These are phyloP conservation scores for Neonectria neomacrospora DNA, from an alignment of 2,329 filamentous ascomycete species.

Conservation along the genomic window DNA sequence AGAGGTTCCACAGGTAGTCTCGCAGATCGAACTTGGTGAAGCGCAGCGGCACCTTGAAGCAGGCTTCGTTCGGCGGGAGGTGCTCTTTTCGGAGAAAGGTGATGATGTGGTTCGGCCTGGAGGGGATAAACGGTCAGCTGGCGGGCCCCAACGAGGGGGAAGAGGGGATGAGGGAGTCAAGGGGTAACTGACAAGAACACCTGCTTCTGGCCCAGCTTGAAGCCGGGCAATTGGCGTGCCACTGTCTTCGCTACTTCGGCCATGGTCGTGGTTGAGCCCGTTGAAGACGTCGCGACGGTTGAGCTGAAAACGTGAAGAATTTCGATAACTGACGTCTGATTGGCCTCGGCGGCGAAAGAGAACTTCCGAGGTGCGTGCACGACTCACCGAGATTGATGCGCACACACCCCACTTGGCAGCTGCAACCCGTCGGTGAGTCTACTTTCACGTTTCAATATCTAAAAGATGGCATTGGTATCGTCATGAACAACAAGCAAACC, in stretches of 20 bases:
- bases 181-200: slow-evolving; percentile 62
- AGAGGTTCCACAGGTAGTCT: slow-evolving; percentile 91
- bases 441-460: background rate
- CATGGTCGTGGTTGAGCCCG: slow-evolving; percentile 49
- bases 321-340: slow-evolving; percentile 44
- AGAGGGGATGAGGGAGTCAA: background rate
- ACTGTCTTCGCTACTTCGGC: slow-evolving; percentile 53
- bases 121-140: slow-evolving; percentile 24
- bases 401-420: slow-evolving; percentile 28
- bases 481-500: background rate
- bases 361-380: slow-evolving; percentile 41
- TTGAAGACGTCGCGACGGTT: slow-evolving; percentile 39
- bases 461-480: background rate
- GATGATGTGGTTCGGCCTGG: slow-evolving; percentile 83
- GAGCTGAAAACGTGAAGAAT: slow-evolving; percentile 45
- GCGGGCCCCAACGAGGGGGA: background rate
- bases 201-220: slow-evolving; percentile 64
- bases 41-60: slow-evolving; percentile 88
- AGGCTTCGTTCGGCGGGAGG: slow-evolving; percentile 82
- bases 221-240: slow-evolving; percentile 55
- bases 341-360: slow-evolving; percentile 43
- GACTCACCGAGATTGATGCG: slow-evolving; percentile 15
- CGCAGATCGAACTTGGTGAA: slow-evolving; percentile 97
- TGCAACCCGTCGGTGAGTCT: background rate
- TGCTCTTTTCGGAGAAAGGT: slow-evolving; percentile 78